phyloP scores from a whole-genome alignment of 2,329 filamentous ascomycete genomes.

The Cladobotryum protrusum region DNA sequence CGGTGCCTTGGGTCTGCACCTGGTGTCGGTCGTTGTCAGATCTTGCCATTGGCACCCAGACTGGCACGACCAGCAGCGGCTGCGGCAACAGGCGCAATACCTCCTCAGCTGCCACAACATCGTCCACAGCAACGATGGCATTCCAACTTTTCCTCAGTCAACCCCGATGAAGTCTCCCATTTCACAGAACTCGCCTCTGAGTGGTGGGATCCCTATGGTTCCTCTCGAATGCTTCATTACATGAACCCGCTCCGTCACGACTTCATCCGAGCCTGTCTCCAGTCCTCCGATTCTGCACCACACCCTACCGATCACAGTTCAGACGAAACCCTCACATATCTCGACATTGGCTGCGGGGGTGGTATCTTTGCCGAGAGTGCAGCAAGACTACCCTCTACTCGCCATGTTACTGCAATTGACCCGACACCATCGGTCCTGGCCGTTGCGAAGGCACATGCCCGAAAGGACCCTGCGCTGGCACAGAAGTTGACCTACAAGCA shows the following conservation, averaged over 20 bases:
- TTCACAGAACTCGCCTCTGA: conserved; percentile 88
- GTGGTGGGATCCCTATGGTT: conserved; percentile 96
- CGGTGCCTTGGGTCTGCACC: background rate
- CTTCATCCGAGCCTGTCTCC: conserved; percentile 72
- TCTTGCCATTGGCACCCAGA: background rate
- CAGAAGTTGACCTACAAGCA: conserved; percentile 66
- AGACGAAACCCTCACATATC: conserved; percentile 52
- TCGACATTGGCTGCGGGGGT: conserved; percentile 92
- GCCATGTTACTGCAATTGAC: conserved; percentile 68
- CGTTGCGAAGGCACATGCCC: conserved; percentile 70
- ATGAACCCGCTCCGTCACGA: conserved; percentile 97
- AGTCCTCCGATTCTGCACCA: conserved; percentile 35
- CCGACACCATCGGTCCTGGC: conserved; percentile 66
- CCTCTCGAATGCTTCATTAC: conserved; percentile 85
- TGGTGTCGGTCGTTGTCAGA: background rate
- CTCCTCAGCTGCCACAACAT: background rate
- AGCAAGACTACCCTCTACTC: conserved; percentile 58
- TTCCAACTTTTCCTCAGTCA: conserved; percentile 62
- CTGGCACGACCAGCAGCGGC: background rate
- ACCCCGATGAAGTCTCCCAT: conserved; percentile 82
- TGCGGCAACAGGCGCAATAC: background rate
- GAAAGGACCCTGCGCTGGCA: conserved; percentile 62
- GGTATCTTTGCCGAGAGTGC: conserved; percentile 93
- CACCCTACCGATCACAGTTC: conserved; percentile 28
- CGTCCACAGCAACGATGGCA: conserved; percentile 11